Evolutionary conservation across 2,329 filamentous ascomycete species (phyloP).

Genomic region (Nectriaceae sp.): DNA sequence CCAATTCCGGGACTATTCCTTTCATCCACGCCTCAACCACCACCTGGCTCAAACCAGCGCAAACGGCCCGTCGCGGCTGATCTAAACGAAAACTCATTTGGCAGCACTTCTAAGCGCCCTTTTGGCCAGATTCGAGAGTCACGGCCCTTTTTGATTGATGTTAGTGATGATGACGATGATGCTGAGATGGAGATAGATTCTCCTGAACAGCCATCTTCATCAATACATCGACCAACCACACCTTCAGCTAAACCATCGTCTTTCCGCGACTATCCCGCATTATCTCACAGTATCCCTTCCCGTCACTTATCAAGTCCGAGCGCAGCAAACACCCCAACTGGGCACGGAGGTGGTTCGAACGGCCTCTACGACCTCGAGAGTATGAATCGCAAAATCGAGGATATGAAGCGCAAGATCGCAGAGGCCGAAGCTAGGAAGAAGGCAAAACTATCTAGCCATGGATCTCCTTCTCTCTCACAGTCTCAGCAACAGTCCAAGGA

Average conservation of each 20-base stretch:
- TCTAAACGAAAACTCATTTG: slow-evolving; percentile 58
- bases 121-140: slow-evolving; percentile 61
- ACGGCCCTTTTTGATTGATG: slow-evolving; percentile 75
- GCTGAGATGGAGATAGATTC: slow-evolving; percentile 69
- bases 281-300: slow-evolving; percentile 41
- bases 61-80: slow-evolving; percentile 65
- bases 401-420: slow-evolving; percentile 60
- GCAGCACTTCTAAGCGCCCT: slow-evolving; percentile 55
- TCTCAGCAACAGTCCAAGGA: slow-evolving; percentile 28
- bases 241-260: slow-evolving; percentile 38
- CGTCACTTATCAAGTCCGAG: slow-evolving; percentile 45
- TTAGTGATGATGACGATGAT: slow-evolving; percentile 73
- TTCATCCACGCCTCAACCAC: slow-evolving; percentile 29
- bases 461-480: slow-evolving; percentile 32
- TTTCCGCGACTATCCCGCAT: slow-evolving; percentile 47
- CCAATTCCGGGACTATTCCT: slow-evolving; percentile 41
- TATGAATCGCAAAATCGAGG: slow-evolving; percentile 61
- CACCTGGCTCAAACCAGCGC: slow-evolving; percentile 19
- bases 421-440: slow-evolving; percentile 59
- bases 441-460: slow-evolving; percentile 36
- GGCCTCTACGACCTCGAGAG: slow-evolving; percentile 45
- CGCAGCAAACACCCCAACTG: slow-evolving; percentile 40
- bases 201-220: slow-evolving; percentile 44
- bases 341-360: slow-evolving; percentile 34
- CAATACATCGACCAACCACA: slow-evolving; percentile 32